These are phyloP conservation scores for Ormosia semicastrata DNA, from an alignment of 306 rosid species.

Conservation along the genomic window DNA sequence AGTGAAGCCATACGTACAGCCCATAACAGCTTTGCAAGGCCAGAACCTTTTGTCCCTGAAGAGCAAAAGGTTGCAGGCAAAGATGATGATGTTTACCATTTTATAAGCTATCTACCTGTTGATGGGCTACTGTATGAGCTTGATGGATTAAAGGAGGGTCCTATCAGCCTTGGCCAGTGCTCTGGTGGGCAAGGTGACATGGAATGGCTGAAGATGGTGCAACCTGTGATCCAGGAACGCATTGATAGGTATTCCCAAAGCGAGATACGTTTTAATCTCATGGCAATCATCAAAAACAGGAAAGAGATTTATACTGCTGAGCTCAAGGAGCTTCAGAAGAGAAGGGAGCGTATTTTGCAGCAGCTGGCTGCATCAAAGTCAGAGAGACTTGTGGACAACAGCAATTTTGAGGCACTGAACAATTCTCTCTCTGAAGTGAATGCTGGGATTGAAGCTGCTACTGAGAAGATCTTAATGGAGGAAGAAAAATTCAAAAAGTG, in stretches of 20 bases:
- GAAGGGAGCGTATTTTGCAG: slow-evolving; percentile 94
- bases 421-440: slow-evolving; percentile 87
- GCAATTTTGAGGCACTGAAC: slow-evolving; percentile 72
- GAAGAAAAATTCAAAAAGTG: slow-evolving; percentile 95
- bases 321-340: slow-evolving; percentile 95
- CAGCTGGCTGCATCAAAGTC: slow-evolving; percentile 68
- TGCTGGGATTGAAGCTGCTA: slow-evolving; percentile 86
- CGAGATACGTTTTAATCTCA: slow-evolving; percentile 91
- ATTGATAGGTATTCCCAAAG: slow-evolving; percentile 85
- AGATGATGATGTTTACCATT: slow-evolving; percentile 95
- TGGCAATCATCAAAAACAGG: slow-evolving; percentile 89
- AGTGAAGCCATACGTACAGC: slow-evolving; percentile 92
- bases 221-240: slow-evolving; percentile 93
- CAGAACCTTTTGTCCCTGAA: slow-evolving; percentile 93
- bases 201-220: slow-evolving; percentile 90
- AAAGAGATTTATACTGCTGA: slow-evolving; percentile 86
- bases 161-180: slow-evolving; percentile 94
- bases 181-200: slow-evolving; percentile 80
- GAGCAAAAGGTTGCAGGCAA: slow-evolving; percentile 86
- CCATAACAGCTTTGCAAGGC: slow-evolving; percentile 95
- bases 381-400: slow-evolving; percentile 55
- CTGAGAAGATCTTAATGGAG: slow-evolving; percentile 85
- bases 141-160: slow-evolving; percentile 97
- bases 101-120: slow-evolving; percentile 92
- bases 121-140: slow-evolving; percentile 95